Evolutionary conservation across 2,329 filamentous ascomycete species (phyloP), one percentile per base, ranked within the genome.

Genomic region (Teratosphaeria epicoccoides): DNA sequence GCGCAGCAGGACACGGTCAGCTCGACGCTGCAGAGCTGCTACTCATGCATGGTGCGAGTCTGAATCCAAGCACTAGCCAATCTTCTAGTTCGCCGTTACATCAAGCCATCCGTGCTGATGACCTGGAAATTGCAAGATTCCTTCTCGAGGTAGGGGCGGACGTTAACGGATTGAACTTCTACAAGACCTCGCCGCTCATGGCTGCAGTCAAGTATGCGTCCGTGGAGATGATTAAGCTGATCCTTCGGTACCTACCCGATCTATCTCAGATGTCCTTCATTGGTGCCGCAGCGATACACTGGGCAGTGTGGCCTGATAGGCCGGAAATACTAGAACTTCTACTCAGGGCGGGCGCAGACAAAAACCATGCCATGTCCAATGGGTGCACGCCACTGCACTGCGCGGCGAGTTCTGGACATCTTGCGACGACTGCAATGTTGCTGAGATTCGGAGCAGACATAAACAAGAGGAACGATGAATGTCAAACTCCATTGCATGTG

Each of bases 151-250:
- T 52, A 5, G 59, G 57, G 29, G 57, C 60, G 10, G 47, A 61
- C 40, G 52, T 60, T 48, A 55, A 65, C 55, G 57, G 55, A 26
- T 50, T 60, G 20, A 66, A 67, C 44, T 52, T 53, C 26, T 67
- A 63, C 55, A 64, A 64, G 26, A 58, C 59, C 17, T 63, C 64
- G 1, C 61, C 64, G 1, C 52, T 64, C 23, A 67, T 67, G 65
- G 66, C 66, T 59, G 64, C 65, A 10, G 61, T 56, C 46, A 64
- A 64, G 40, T 62, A 66, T 50, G 59, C 55, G 14, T 61, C 58
- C 1, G 49, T 51, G 2, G 55, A 57, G 1, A 55, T 66, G 29
- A 54, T 66, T 24, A 47, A 53, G 7, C 56, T 66, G 2, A 43
- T 66, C 6, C 57, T 67, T 2, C 53, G 54, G 17, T 58, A 62